Conservation (phyloP, 768 basidiomycete species). For the Trametes cubensis region DNA sequence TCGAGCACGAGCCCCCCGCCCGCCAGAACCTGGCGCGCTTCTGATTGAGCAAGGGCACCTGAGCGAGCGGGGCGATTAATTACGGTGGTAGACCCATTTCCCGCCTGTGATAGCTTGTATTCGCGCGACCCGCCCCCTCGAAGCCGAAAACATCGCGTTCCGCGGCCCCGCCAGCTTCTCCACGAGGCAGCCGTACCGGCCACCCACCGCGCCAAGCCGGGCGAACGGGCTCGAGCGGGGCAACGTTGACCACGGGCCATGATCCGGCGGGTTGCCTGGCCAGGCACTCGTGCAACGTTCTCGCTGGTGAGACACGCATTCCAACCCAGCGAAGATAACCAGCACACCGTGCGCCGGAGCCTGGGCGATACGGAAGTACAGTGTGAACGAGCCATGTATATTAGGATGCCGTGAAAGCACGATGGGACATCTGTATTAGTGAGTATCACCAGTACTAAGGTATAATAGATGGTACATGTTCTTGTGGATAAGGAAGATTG, state of each 20-base stretch:
- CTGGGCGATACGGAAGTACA: conserved; percentile 3
- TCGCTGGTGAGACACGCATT: conserved; percentile 10
- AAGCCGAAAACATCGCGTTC: conserved; percentile 3
- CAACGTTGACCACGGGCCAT: conserved; percentile 1
- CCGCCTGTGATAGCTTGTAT: neutral
- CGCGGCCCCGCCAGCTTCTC: neutral
- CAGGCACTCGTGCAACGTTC: conserved; percentile 13
- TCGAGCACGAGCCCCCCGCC: neutral
- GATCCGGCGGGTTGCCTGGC: conserved; percentile 14
- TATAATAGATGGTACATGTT: conserved; percentile 32
- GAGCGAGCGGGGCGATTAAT: neutral
- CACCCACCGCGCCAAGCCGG: conserved; percentile 3
- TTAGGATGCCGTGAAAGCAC: conserved; percentile 24
- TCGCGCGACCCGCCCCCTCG: neutral
- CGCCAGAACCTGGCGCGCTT: neutral
- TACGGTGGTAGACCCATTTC: neutral
- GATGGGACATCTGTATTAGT: conserved; percentile 26
- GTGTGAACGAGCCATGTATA: conserved; percentile 23
- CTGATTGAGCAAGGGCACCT: neutral
- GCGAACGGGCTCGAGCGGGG: neutral
- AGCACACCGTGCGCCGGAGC: neutral
- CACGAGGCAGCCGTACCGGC: neutral
- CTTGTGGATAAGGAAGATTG: conserved; percentile 20
- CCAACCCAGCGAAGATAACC: conserved; percentile 22
- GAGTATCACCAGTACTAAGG: conserved; percentile 29